Evolutionary conservation across 2,329 filamentous ascomycete species (phyloP), one percentile per base, ranked within the genome.

Genomic region (Didymellaceae sp.): DNA sequence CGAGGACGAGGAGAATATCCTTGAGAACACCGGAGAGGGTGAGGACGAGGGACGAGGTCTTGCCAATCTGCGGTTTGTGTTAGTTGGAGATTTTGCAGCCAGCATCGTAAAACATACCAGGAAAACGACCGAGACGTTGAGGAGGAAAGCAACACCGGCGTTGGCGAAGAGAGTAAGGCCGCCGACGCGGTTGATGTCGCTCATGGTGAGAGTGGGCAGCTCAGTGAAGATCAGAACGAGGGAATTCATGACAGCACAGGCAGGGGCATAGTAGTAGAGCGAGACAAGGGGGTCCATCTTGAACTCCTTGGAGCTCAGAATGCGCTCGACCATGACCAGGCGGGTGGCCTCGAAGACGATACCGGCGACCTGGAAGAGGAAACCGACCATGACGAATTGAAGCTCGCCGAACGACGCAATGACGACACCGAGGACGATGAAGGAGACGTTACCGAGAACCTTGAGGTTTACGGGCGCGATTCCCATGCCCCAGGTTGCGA

Each of bases 351-450:
- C 90, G 68, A 93, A 94, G 66, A 88, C 72, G 67, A 94, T 87
- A 67, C 90, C 90, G 49, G 81, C 86, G 54, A 88, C 79, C 78
- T 94, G 90, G 81, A 86, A 91, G 57, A 91, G 72, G 76, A 94
- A 89, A 58, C 90, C 90, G 59, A 84, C 81, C 75, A 89, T 79
- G 66, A 90, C 88, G 72, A 99, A 99, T 72, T 92, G 87, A 75
- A 99, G 95, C 80, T 99, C 94, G 67, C 94, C 94, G 58, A 96
- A 84, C 1, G 93, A 96, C 40, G 94, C 94, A 69, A 99, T 91
- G 61, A 97, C 80, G 63, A 97, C 92, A 81, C 94, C 94, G 44
- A 97, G 75, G 43, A 97, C 94, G 66, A 99, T 99, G 72, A 93
- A 83, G 32, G 90, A 94, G 56, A 99, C 92, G 72, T 99, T 99